phyloP scores from a whole-genome alignment of 2,329 filamentous ascomycete genomes.

The Trichoderma asperellum region DNA sequence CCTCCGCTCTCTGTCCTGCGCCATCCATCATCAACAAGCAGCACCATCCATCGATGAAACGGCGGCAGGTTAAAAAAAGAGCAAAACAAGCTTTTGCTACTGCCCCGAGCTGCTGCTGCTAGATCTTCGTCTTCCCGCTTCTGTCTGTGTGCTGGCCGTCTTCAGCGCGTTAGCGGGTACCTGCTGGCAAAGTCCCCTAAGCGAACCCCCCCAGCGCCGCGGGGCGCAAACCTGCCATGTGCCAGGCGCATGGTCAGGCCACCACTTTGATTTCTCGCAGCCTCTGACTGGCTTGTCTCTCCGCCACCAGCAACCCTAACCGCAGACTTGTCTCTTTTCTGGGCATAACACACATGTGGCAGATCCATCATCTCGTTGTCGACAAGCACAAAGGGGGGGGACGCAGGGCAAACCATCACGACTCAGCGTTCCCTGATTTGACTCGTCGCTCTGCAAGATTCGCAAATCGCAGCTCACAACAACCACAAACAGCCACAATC shows the following conservation, averaged over 20 bases:
- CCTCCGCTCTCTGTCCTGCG: background rate
- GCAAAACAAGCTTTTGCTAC: background rate
- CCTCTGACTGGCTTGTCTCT: background rate
- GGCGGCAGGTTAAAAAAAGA: background rate
- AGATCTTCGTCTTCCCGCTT: background rate
- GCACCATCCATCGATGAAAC: background rate
- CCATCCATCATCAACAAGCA: background rate
- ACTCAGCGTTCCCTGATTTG: background rate
- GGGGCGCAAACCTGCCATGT: slow-evolving; percentile 19
- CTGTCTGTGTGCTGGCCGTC: background rate
- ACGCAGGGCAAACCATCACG: background rate
- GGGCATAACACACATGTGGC: background rate
- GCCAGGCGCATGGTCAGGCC: slow-evolving; percentile 26
- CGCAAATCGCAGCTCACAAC: background rate
- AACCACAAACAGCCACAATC: background rate
- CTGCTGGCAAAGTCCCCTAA: slow-evolving; percentile 20
- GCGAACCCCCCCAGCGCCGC: slow-evolving; percentile 6
- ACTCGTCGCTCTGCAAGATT: background rate
- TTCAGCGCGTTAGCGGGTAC: slow-evolving; percentile 18
- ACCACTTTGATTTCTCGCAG: background rate
- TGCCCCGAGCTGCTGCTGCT: background rate
- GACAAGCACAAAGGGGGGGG: background rate
- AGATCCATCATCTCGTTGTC: background rate
- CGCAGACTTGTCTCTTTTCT: background rate
- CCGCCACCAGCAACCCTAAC: background rate